Base-by-base conservation (phyloP, 441 rosid species). In the Melastoma candidum region DNA sequence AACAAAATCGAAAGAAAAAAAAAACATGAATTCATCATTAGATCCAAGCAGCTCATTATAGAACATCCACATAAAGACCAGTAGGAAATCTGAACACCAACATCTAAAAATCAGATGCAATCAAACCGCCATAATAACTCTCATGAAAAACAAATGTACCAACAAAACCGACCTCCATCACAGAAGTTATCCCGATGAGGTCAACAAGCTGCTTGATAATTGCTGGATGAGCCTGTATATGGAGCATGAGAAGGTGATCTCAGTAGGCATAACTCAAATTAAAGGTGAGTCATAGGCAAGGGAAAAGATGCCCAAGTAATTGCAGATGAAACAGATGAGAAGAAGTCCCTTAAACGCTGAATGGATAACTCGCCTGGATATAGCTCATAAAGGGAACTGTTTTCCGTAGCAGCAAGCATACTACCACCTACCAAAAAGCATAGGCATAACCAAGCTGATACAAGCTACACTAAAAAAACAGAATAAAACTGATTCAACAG, bases 161-260 rank as follows among this genome's bases (percentile, higher is more conserved):
- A 62, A 36, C 41, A 36, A 36, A 36, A 60, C 82, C 54, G 74
- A 87, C 97, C 97, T 90, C 97, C 97, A 90, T 83, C 52, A 90
- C 71, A 46, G 97, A 90, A 25, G 97, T 90, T 53, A 81, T 87
- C 60, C 97, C 96, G 75, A 90, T 77, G 63, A 90, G 80, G 61
- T 87, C 97, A 53, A 90, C 87, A 60, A 90, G 72, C 61, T 62
- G 83, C 66, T 65, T 65, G 57, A 90, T 69, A 68, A 90, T 76
- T 65, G 76, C 84, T 68, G 72, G 87, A 74, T 84, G 95, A 63
- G 69, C 82, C 97, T 90, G 82, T 43, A 74, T 61, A 25, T 3
- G 27, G 8, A 14, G 12, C 9, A 54, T 4, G 54, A 43, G 26
- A 54, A 53, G 24, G 13, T 13, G 54, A 66, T 51, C 12, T 56